A percentile compares a stretch with the other conserved stretches of the same genome.
These are phyloP conservation scores for Pseudoscleropodium purum DNA, from an alignment of 225 moss, liverwort and hornwort genomes.

Conservation along the genomic window DNA sequence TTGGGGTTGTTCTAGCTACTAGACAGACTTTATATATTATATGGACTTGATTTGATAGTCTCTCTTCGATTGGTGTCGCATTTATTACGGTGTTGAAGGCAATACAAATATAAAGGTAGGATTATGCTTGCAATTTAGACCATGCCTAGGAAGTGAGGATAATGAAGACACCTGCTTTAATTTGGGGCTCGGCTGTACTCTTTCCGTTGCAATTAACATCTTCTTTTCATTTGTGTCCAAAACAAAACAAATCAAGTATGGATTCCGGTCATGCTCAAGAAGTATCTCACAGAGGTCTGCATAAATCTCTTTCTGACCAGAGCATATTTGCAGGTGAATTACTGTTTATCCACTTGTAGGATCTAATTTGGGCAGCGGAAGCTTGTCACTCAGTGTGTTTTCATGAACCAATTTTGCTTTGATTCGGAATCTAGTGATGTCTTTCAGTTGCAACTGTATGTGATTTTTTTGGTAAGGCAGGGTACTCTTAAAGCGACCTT, in stretches of 20 bases:
- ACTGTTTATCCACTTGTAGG: not conserved
- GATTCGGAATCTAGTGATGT: not conserved
- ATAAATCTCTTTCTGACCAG: not conserved
- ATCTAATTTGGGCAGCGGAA: not conserved
- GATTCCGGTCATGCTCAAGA: not conserved
- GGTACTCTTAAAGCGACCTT: too few relatives aligned
- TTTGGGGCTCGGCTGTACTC: not conserved
- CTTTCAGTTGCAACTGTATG: not conserved
- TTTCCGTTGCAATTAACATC: not conserved
- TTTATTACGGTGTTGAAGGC: not conserved
- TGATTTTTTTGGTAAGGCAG: too few relatives aligned
- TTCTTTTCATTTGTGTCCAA: not conserved
- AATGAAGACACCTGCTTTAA: not conserved
- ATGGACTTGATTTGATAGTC: not conserved
- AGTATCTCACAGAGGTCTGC: not conserved
- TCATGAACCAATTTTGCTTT: not conserved
- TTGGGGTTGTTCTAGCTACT: not conserved
- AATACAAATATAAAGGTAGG: not conserved
- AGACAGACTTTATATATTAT: not conserved
- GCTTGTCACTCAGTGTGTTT: not conserved
- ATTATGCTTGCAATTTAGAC: not conserved
- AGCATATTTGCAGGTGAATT: not conserved
- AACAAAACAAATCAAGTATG: not conserved
- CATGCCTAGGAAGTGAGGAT: not conserved
- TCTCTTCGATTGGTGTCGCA: not conserved